Evolutionary conservation across 371 early-diverging fungal genomes (phyloP), one percentile per base, ranked within the genome.

Genomic region (Choanephora cucurbitarum): DNA sequence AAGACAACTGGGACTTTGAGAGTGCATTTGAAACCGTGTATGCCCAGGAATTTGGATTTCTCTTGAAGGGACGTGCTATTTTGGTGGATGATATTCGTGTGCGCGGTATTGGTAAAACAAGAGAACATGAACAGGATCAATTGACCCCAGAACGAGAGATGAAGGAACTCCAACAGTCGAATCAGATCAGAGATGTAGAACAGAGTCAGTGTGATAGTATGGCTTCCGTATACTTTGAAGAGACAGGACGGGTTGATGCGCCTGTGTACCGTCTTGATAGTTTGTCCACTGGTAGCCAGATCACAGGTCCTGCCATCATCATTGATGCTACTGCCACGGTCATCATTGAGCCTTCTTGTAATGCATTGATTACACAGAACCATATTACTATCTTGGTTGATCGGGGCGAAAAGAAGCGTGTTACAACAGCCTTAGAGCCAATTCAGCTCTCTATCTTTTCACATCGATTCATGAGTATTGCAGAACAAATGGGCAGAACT

Each of bases 401-500:
- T 21, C 71, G 75, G 44, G 80, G 73, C 5, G 69, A 72, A 50
- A 66, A 68, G 53, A 65, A 72, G 23, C 66, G 68, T 49, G 71
- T 79, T 0, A 80, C 83, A 0, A 84, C 84, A 3, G 84, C 79
- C 54, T 67, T 77, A 65, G 94, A 94, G 51, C 93, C 93, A 22
- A 92, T 96, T 52, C 88, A 88, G 69, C 77, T 98, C 9, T 85
- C 93, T 3, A 90, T 98, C 17, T 95, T 98, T 67, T 89, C 91
- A 0, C 95, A 97, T 74, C 86, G 98, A 3, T 98, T 98, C 62
- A 98, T 98, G 98, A 84, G 87, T 53, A 97, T 98, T 70, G 98
- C 97, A 13, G 96, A 97, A 64, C 96, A 97, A 72, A 97, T 97
- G 98, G 98, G 98, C 14, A 80, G 90, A 18, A 93, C 95, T 4